A percentile compares a stretch with the other conserved stretches of the same genome.
These are phyloP conservation scores for Rhynchosporium secalis DNA, from an alignment of 2,329 filamentous ascomycete genomes.

Conservation along the genomic window DNA sequence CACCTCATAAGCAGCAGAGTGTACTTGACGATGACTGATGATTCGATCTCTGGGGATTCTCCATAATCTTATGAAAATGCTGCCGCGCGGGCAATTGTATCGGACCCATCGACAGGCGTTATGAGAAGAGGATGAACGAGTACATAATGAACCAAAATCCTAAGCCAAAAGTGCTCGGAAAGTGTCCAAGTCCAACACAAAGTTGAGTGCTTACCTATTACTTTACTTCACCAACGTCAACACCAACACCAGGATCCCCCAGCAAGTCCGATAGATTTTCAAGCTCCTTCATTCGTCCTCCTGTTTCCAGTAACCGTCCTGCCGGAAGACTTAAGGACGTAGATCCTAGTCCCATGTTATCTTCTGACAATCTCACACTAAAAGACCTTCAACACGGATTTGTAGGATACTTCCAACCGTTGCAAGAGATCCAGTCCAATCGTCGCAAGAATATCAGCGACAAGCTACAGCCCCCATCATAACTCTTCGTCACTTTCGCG, in stretches of 20 bases:
- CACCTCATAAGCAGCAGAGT: constrained; percentile 21
- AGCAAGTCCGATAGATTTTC: constrained; percentile 9
- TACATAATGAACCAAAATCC: constrained; percentile 31
- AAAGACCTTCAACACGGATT: constrained; percentile 8
- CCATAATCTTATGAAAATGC: constrained; percentile 16
- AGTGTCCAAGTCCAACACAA: constrained; percentile 8
- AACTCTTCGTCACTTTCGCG: constrained; percentile 20
- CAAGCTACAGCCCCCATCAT: constrained; percentile 3
- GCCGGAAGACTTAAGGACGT: constrained; percentile 22
- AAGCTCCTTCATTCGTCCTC: constrained; percentile 14
- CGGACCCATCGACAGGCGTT: constrained; percentile 22
- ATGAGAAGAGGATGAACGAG: constrained; percentile 16
- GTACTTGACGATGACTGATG: constrained; percentile 22
- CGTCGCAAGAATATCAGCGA: not conserved
- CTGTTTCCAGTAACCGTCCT: constrained; percentile 29
- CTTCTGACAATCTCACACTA: constrained; percentile 9
- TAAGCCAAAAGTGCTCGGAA: constrained; percentile 2
- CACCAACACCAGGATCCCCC: not conserved
- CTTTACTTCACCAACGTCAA: no score
- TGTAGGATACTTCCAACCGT: constrained; percentile 9
- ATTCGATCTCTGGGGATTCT: constrained; percentile 25
- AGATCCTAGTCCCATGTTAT: constrained; percentile 17
- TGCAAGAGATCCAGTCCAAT: constrained; percentile 2
- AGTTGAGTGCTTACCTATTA: constrained; percentile 2
- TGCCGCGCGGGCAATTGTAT: constrained; percentile 34